These are phyloP conservation scores for Trichomonas vaginalis DNA, from an alignment of 208 protist species.

Conservation along the genomic window DNA sequence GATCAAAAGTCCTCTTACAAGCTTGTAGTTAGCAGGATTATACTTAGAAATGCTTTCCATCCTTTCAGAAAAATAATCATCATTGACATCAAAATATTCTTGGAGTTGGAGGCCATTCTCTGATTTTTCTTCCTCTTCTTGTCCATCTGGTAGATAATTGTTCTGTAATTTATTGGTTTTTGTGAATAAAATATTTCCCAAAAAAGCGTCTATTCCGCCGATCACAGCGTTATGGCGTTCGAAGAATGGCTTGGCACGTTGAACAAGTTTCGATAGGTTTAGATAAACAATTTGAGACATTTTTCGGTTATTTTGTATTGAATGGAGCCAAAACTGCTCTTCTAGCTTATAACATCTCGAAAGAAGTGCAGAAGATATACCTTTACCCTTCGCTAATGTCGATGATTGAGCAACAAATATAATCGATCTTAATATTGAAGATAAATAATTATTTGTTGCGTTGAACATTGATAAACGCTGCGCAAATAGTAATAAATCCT, in stretches of 20 bases:
- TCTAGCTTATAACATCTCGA: not conserved
- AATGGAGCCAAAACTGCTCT: not conserved
- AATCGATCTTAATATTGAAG: not conserved
- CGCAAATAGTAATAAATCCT: not conserved
- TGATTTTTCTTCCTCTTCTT: too few relatives aligned
- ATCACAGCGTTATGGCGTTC: not conserved
- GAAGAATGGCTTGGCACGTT: not conserved
- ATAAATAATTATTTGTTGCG: not conserved
- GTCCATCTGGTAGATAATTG: too few relatives aligned
- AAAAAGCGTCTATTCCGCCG: too few relatives aligned
- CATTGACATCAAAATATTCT: too few relatives aligned
- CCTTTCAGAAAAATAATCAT: too few relatives aligned
- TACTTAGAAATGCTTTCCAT: too few relatives aligned
- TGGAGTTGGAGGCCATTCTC: too few relatives aligned
- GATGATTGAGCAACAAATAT: not conserved
- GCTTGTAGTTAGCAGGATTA: too few relatives aligned
- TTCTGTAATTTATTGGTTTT: too few relatives aligned
- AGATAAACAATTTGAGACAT: not conserved
- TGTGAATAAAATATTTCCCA: too few relatives aligned
- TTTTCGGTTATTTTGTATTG: not conserved
- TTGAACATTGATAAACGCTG: not conserved
- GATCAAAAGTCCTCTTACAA: too few relatives aligned
- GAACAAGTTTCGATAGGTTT: not conserved
- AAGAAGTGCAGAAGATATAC: not conserved
- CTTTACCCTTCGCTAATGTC: not conserved